Evolutionary conservation across 352 stramenopile species (phyloP), one percentile per base, ranked within the genome.

Genomic region (Phytopythium montanum): DNA sequence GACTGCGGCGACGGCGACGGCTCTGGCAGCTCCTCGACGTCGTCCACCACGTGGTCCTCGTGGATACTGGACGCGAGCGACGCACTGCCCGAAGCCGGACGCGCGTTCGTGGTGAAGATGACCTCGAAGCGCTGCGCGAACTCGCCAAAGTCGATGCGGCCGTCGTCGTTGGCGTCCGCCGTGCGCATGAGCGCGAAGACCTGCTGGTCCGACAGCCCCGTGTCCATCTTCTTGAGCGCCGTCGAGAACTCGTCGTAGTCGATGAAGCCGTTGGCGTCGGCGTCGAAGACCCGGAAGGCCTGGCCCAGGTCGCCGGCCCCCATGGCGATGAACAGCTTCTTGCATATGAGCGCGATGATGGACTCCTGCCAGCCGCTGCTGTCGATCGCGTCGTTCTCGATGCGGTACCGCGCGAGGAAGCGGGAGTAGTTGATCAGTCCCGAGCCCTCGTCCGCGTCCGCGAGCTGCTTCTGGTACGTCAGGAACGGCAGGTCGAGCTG

Each of bases 181-280:
- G 87, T 95, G 34, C 92, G 85, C 92, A 98, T 98, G 25, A 98
- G 72, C 61, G 96, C 90, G 54, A 95, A 98, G 29, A 97, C 89
- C 71, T 95, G 90, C 59, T 94, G 80, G 59, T 97, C 90, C 33
- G 87, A 94, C 9, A 98, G 73, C 1, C 92, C 92, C 13, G 92
- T 96, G 63, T 98, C 88, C 75, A 98, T 94, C 51, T 79, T 83
- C 75, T 97, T 96, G 54, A 98, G 74, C 33, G 87, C 88, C 18
- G 72, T 71, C 59, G 97, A 82, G 65, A 98, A 98, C 73, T 98
- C 92, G 18, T 97, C 90, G 69, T 97, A 98, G 70, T 97, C 90
- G 51, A 98, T 97, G 56, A 85, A 94, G 33, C 90, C 91, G 57
- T 81, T 94, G 13, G 81, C 76, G 65, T 98, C 90, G 2, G 87